phyloP scores from a whole-genome alignment of 805 yeast genomes.

The Ogataea neopini region DNA sequence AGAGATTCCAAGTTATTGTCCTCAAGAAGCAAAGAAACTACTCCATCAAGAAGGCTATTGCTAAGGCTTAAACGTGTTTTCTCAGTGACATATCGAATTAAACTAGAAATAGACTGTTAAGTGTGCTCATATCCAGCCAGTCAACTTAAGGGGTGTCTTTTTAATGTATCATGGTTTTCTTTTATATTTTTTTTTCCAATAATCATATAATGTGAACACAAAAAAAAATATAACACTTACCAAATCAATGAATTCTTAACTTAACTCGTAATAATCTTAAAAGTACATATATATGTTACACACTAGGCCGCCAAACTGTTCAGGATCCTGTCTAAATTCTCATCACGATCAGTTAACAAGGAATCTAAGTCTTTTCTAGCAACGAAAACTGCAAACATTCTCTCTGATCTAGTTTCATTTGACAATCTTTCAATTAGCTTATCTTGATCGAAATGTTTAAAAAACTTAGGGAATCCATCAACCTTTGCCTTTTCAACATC shows the following conservation, averaged over 20 bases:
- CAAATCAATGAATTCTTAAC: conserved; percentile 10
- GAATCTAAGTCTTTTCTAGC: conserved; percentile 26
- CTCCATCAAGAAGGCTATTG: conserved; percentile 94
- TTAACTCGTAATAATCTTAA: too few relatives aligned
- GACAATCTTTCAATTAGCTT: conserved; percentile 16
- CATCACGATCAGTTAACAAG: conserved; percentile 8
- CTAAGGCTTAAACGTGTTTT: conserved; percentile 73
- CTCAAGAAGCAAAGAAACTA: conserved; percentile 96
- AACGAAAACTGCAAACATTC: conserved; percentile 32
- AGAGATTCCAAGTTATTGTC: conserved; percentile 98
- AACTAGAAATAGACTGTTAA: conserved; percentile 17
- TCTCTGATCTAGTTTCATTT: conserved; percentile 12
- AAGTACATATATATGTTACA: conserved; percentile 12
- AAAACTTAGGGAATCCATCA: conserved; percentile 22
- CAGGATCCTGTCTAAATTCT: conserved; percentile 18
- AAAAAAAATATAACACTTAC: conserved; percentile 10
- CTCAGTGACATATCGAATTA: conserved; percentile 17
- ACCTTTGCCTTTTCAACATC: conserved; percentile 14
- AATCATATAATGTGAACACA: conserved; percentile 22
- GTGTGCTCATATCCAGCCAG: conserved; percentile 9
- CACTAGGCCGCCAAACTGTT: conserved; percentile 17
- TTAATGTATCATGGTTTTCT: conserved; percentile 20
- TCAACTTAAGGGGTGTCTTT: conserved; percentile 12
- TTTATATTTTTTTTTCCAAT: conserved; percentile 13
- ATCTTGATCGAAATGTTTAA: conserved; percentile 23